These are phyloP conservation scores for Eucalyptus curtisii DNA, from an alignment of 345 rosid genomes.

Conservation along the genomic window DNA sequence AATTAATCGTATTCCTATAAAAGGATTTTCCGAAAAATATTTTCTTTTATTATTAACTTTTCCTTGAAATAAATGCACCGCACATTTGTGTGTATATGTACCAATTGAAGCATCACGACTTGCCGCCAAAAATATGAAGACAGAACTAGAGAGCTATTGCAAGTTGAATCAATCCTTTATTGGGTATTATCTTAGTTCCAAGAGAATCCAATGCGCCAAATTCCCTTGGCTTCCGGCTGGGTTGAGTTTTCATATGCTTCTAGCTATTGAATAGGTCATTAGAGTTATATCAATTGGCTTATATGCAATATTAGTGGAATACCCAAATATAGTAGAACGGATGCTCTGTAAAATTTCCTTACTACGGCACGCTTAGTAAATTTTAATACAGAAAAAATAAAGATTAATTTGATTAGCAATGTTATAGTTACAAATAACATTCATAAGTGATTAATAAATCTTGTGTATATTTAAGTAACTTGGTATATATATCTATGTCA, in stretches of 20 bases:
- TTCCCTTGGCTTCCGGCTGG: background rate
- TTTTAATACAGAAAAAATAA: background rate
- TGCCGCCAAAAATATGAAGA: background rate
- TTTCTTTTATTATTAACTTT: no score
- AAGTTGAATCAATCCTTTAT: background rate
- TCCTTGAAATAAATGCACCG: no score
- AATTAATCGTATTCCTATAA: no score
- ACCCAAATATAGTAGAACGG: fast-evolving
- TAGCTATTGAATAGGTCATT: background rate
- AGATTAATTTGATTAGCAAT: background rate
- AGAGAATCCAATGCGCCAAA: background rate
- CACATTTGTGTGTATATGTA: no score
- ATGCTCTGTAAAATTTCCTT: background rate
- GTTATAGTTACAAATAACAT: background rate
- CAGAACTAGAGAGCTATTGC: background rate
- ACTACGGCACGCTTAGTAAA: no score
- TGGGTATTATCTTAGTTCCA: background rate
- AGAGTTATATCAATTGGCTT: background rate
- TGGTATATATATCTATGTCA: no score
- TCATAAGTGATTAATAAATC: background rate
- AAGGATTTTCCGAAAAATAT: fast-evolving
- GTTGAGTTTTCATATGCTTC: background rate
- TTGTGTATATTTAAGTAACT: no score
- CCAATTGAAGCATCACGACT: background rate
- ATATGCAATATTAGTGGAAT: background rate